Evolutionary conservation across 352 stramenopile genomes (phyloP).

Genomic region (Phytophthora pinifolia): DNA sequence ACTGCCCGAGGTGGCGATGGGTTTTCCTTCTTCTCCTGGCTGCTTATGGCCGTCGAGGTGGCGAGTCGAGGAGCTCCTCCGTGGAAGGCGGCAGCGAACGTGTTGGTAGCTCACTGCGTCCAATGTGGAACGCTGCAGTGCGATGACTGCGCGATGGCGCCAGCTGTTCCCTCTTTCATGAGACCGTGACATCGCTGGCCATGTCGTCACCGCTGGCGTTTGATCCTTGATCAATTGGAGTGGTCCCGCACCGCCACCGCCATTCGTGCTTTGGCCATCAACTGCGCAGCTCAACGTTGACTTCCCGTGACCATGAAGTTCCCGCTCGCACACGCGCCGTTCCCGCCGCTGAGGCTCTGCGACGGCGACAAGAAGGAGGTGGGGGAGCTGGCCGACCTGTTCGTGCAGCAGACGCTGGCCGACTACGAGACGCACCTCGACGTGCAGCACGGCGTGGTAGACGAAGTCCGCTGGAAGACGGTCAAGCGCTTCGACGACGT

Average conservation of each 20-base stretch:
- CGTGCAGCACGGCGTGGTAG: constrained; percentile 22
- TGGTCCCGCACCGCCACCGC: constrained; percentile 3
- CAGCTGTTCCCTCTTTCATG: constrained; percentile 20
- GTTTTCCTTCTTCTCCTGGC: no score
- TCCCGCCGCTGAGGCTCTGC: constrained; percentile 32
- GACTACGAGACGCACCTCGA: constrained; percentile 36
- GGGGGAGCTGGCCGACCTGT: constrained; percentile 30
- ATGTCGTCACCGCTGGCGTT: constrained; percentile 17
- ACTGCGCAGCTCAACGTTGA: constrained; percentile 3
- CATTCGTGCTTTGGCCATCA: constrained; percentile 18
- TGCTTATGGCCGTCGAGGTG: neutral
- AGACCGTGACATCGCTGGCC: constrained; percentile 13
- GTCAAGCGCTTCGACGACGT: constrained; percentile 40
- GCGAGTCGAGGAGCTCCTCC: constrained; percentile 5
- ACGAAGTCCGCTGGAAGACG: constrained; percentile 39
- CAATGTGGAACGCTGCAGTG: no score
- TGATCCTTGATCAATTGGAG: neutral
- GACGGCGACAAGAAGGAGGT: constrained; percentile 22
- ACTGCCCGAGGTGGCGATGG: no score
- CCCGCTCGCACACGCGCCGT: constrained; percentile 29
- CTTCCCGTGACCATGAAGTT: constrained; percentile 29
- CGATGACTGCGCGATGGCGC: constrained; percentile 13
- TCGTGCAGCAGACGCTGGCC: constrained; percentile 34
- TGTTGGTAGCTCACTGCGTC: neutral
- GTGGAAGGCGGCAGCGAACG: constrained; percentile 10